Evolutionary conservation across 306 rosid genomes (phyloP), one percentile per base, ranked within the genome.

Genomic region (Vicia faba): DNA sequence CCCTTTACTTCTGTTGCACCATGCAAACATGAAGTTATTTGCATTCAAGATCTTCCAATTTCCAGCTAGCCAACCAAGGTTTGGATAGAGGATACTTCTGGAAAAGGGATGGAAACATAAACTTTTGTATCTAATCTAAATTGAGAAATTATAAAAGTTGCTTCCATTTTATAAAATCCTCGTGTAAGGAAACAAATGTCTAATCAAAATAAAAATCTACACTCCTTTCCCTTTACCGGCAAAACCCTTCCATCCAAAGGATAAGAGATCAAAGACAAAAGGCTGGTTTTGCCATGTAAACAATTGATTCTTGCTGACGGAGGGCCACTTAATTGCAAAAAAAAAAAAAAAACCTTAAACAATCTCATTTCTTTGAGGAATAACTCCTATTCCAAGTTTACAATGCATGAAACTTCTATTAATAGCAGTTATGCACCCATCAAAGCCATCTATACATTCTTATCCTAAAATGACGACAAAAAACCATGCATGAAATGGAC

Each of bases 101-200:
- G 68, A 43, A 58, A 58, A 48, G 8, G 15, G 38, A 60, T 4
- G 48, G 46, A 44, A 58, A 13, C 57, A 13, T 46, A 48, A 71
- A 11, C 20, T 39, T 41, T 7, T 11, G 5, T 35, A 31, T 35
- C 28, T 60, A 71, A 31, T 48, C 28, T 60, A 71, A 23, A 45
- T 33, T 26, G 41, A 61, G 16, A 25, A 19, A 31, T 58, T 35
- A 61, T n/a, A 61, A 61, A 50, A 62, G 39, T 50, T 61, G 51
- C 68, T 39, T 53, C 53, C 23, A 13, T 45, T 31, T 35, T n/a
- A 71, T 46, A 59, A 70, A 31, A 46, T 20, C 75, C 29, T 60
- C 51, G 20, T 10, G 20, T 13, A 36, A 71, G 18, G 28, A 19
- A 7, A 60, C 31, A 13, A 71, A 19, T 38, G 15, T 10, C 13